Evolutionary conservation across 2,329 filamentous ascomycete genomes (phyloP).

Genomic region (Aspergillus thermomutatus): DNA sequence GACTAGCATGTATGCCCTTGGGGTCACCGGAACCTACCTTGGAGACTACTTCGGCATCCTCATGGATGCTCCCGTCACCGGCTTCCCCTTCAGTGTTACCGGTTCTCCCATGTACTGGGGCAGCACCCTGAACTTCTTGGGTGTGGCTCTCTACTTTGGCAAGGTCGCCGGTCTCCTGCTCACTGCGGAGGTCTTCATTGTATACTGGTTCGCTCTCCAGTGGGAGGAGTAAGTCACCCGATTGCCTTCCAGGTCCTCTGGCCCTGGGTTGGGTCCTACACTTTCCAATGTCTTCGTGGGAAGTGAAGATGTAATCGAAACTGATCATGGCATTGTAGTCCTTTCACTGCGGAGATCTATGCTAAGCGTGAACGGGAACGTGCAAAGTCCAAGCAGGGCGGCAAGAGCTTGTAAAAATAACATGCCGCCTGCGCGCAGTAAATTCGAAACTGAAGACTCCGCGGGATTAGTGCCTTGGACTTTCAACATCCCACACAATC

Average conservation of each 20-base stretch:
- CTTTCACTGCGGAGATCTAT: conserved; percentile 91
- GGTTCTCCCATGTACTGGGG: conserved; percentile 96
- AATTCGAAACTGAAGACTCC: neutral
- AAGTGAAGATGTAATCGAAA: neutral
- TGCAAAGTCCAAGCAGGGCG: conserved; percentile 34
- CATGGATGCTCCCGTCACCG: conserved; percentile 91
- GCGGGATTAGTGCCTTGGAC: conserved; percentile 11
- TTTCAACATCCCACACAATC: conserved; percentile 30
- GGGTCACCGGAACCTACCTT: conserved; percentile 91
- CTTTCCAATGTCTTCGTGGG: neutral
- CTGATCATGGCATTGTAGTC: conserved; percentile 41
- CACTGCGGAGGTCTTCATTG: conserved; percentile 68
- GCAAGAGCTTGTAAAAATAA: conserved; percentile 34
- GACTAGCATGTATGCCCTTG: conserved; percentile 85
- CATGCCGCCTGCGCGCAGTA: neutral
- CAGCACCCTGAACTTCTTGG: conserved; percentile 86
- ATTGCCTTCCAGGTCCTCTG: conserved; percentile 2
- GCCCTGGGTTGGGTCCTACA: neutral
- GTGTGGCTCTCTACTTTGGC: conserved; percentile 76
- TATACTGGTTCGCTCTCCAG: conserved; percentile 75
- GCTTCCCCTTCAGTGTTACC: conserved; percentile 92
- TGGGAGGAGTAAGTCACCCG: conserved; percentile 68
- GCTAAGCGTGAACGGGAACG: conserved; percentile 59
- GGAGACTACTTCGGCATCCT: conserved; percentile 99
- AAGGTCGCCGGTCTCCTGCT: conserved; percentile 82